These are phyloP conservation scores for Nicotiana otophora DNA, from an alignment of 257 asterid genomes.

Conservation along the genomic window DNA sequence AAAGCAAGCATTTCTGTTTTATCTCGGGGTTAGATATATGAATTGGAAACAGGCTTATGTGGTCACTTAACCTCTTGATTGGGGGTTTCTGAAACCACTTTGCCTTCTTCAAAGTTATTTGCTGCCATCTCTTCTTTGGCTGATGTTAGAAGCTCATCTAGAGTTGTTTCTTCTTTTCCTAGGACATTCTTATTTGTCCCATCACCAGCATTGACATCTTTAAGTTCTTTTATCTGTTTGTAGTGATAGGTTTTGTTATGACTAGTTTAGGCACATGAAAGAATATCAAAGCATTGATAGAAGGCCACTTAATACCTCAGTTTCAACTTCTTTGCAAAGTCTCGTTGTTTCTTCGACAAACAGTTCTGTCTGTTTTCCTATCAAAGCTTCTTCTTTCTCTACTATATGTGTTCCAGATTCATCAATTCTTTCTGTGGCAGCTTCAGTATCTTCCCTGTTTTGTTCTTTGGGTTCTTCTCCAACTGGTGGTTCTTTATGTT, in stretches of 20 bases:
- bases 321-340: not conserved
- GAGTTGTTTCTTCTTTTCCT: not conserved
- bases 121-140: not conserved
- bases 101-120: conserved; percentile 11
- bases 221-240: conserved; percentile 16
- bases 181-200: not conserved
- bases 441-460: not conserved
- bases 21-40: not conserved
- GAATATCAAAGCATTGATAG: not conserved
- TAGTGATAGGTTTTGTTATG: not conserved
- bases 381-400: not conserved
- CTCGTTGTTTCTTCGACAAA: not conserved
- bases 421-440: not conserved
- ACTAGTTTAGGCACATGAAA: not conserved
- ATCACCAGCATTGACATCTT: not conserved
- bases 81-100: conserved; percentile 5
- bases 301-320: not conserved
- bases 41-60: not conserved
- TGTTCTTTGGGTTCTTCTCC: conserved; percentile 4
- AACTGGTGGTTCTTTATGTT: not conserved
- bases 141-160: not conserved
- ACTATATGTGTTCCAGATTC: not conserved
- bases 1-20: not conserved
- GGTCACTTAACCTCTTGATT: conserved; percentile 17
- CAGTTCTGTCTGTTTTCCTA: not conserved